phyloP scores from a whole-genome alignment of 129 eudicot genomes.

The Cynara cardunculus region DNA sequence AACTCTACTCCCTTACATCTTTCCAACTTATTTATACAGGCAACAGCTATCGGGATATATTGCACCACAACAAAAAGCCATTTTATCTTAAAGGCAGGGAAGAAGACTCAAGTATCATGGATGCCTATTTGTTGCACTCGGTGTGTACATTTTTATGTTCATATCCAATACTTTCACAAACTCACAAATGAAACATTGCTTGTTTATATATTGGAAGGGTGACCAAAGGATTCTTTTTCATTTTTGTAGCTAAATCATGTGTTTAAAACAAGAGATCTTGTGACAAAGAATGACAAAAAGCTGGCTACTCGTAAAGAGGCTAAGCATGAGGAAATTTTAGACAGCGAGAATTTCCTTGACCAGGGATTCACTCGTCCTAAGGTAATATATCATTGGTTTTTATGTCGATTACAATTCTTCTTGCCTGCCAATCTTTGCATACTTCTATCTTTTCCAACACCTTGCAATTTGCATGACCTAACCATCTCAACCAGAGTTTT shows the following conservation, averaged over 20 bases:
- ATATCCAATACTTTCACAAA: neutral
- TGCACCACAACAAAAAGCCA: constrained; percentile 91
- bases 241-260: constrained; percentile 86
- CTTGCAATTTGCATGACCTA: neutral
- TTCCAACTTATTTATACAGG: constrained; percentile 30
- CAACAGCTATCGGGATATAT: constrained; percentile 84
- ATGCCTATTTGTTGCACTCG: constrained; percentile 80
- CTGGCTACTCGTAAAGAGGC: constrained; percentile 53
- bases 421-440: neutral
- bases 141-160: constrained; percentile 40
- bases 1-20: neutral
- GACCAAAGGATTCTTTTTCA: constrained; percentile 6
- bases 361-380: constrained; percentile 93
- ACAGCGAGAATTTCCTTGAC: constrained; percentile 48
- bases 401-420: neutral
- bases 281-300: constrained; percentile 65
- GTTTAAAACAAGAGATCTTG: constrained; percentile 60
- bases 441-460: neutral
- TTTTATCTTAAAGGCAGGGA: constrained; percentile 78
- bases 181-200: neutral
- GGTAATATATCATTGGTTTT: constrained; percentile 32
- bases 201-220: neutral
- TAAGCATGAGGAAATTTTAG: constrained; percentile 33
- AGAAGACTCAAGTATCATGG: constrained; percentile 85
- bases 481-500: neutral